Evolutionary conservation across 495 filamentous ascomycete genomes (phyloP).

Genomic region (Echria macrotheca): DNA sequence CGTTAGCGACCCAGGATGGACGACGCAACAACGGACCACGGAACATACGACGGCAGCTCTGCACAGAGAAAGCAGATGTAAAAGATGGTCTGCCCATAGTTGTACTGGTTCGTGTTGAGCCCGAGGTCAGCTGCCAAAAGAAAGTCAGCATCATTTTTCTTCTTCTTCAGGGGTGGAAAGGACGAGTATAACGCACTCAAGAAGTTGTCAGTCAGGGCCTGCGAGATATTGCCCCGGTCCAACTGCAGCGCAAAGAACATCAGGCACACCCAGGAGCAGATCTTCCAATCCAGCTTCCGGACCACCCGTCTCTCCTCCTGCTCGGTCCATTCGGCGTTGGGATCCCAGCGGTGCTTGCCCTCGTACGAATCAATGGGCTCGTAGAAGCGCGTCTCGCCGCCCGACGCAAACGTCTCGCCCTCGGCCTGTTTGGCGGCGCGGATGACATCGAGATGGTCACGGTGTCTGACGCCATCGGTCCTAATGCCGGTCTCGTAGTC

Average conservation of each 20-base stretch:
- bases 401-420: neutral
- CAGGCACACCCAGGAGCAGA: conserved; percentile 55
- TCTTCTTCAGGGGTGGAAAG: neutral
- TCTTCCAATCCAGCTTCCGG: conserved; percentile 28
- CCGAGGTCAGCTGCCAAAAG: conserved; percentile 18
- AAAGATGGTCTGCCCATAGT: conserved; percentile 68
- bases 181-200: neutral
- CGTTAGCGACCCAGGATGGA: neutral
- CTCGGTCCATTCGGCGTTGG: conserved; percentile 30
- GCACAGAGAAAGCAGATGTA: conserved; percentile 58
- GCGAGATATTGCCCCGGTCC: conserved; percentile 58
- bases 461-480: too few species aligned
- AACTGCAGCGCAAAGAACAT: conserved; percentile 77
- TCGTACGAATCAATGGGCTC: neutral
- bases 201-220: conserved; percentile 31
- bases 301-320: conserved; percentile 26
- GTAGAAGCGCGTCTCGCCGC: neutral
- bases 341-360: conserved; percentile 13
- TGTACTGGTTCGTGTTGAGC: conserved; percentile 48
- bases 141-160: neutral
- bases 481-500: too few species aligned
- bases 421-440: neutral
- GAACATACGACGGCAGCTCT: conserved; percentile 54
- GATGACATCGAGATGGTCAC: neutral
- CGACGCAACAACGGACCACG: too few species aligned